Conservation (phyloP, 441 rosid species). For the Mallotus japonicus region DNA sequence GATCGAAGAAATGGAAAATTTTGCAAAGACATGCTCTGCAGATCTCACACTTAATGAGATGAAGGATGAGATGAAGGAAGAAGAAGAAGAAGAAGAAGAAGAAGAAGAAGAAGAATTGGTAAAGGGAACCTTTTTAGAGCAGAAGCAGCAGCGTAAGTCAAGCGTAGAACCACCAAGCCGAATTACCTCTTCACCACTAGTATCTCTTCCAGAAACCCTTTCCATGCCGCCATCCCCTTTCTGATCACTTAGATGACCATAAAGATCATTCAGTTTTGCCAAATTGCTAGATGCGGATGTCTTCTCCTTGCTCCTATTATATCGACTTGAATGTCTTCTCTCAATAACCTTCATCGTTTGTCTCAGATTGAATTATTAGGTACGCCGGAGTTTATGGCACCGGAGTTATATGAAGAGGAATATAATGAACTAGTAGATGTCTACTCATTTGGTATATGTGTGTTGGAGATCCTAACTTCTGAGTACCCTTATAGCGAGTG, state of each 20-base stretch:
- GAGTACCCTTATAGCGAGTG: conserved; percentile 82
- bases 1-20: too few species aligned
- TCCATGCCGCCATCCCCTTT: conserved; percentile 51
- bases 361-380: conserved; percentile 26
- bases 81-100: too few species aligned
- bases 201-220: conserved; percentile 52
- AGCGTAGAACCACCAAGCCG: conserved; percentile 76
- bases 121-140: too few species aligned
- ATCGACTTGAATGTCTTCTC: conserved; percentile 44
- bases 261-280: conserved; percentile 87
- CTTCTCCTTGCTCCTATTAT: conserved; percentile 45
- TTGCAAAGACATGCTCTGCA: too few species aligned
- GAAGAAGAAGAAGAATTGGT: too few species aligned
- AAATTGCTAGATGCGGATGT: conserved; percentile 59
- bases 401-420: conserved; percentile 80
- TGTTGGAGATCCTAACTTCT: conserved; percentile 74
- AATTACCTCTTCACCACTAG: conserved; percentile 76
- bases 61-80: too few species aligned
- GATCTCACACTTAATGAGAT: too few species aligned
- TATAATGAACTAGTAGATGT: conserved; percentile 79
- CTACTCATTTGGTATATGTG: conserved; percentile 82
- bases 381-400: conserved; percentile 90
- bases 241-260: conserved; percentile 59
- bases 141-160: too few species aligned
- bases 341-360: background rate